Base-by-base conservation (phyloP, 208 protist genomes). In the Novymonas esmeraldas region DNA sequence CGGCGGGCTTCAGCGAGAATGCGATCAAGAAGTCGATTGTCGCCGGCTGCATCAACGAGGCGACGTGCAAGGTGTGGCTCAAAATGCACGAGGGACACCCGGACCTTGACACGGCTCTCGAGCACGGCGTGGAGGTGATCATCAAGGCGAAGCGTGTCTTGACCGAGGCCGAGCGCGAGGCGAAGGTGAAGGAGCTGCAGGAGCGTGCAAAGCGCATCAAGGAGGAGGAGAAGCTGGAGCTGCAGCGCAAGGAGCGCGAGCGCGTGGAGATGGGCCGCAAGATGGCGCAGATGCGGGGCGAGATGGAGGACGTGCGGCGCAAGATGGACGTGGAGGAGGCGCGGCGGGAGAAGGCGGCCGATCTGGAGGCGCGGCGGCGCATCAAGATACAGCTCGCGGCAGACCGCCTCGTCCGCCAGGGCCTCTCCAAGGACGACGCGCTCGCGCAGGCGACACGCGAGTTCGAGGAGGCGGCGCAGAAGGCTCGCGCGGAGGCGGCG, bases 21-120 rank as follows among this genome's bases (percentile, higher is more conserved):
- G 90, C 90, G 11, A 88, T 93, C 49, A 95, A 95, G 54, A 95
- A 95, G 76, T 90, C 87, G 3, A 90, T 95, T 45, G 87, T 88
- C 4, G 64, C 87, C 6, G 90, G 90, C 10, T 95, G 90, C 70
- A 64, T 95, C 38, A 77, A 95, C 59, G 85, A 89, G 56, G 41
- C 57, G 16, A 93, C 87, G 42, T 95, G 87, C 69, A 84, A 77
- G 24, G 78, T 89, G 72, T 95, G 90, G 88, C 86, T 95, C n/a
- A 72, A 72, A 6, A 87, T 95, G 90, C 90, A 95, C 72, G 74
- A 81, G 51, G 87, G 79, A 9, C 85, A 94, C 63, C 81, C 90
- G 4, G 87, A 95, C 36, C 85, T 95, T 6, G 85, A 95, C 70
- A 91, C 86, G 1, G 79, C 90, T 33, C 76, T 95, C 26, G 83